These are phyloP conservation scores for Zygosaccharomyces pseudorouxii DNA, from an alignment of 805 yeast species.

Conservation along the genomic window DNA sequence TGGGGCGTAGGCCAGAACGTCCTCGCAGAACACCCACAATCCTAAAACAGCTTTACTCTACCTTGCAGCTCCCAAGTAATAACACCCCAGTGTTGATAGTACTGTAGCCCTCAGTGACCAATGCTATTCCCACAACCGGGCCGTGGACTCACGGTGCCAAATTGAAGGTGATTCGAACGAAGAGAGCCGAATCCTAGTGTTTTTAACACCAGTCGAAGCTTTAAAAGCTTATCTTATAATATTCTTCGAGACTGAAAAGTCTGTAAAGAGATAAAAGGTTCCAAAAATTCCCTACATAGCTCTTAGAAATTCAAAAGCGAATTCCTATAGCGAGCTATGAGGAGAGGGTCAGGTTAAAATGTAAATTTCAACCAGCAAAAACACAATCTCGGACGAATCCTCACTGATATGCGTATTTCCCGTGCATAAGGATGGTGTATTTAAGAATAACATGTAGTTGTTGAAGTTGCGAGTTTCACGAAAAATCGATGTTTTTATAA, in stretches of 20 bases:
- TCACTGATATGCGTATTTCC: slow-evolving; percentile 99
- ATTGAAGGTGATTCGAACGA: not conserved
- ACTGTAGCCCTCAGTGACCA: no score
- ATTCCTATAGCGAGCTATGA: slow-evolving; percentile 36
- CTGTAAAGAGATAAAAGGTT: slow-evolving; percentile 22
- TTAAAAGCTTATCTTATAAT: not conserved
- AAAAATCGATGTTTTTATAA: not conserved
- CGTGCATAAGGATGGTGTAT: slow-evolving; percentile 93
- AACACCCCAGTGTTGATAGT: no score
- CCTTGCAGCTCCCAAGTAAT: no score
- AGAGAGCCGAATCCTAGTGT: not conserved
- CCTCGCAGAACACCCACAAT: no score
- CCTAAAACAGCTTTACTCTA: no score
- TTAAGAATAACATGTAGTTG: slow-evolving; percentile 4
- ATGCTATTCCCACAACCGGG: not conserved
- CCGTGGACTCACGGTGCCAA: slow-evolving; percentile 4
- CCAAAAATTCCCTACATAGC: slow-evolving; percentile 74
- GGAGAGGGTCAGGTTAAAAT: slow-evolving; percentile 90
- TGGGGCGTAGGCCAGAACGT: no score
- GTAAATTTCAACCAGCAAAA: slow-evolving; percentile 99
- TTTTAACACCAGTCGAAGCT: not conserved
- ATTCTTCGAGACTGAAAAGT: not conserved
- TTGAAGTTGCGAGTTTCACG: not conserved
- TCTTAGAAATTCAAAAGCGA: slow-evolving; percentile 42
- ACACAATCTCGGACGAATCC: slow-evolving; percentile 99